Base-by-base conservation (phyloP, 257 asterid species). In the Lavandula angustifolia region DNA sequence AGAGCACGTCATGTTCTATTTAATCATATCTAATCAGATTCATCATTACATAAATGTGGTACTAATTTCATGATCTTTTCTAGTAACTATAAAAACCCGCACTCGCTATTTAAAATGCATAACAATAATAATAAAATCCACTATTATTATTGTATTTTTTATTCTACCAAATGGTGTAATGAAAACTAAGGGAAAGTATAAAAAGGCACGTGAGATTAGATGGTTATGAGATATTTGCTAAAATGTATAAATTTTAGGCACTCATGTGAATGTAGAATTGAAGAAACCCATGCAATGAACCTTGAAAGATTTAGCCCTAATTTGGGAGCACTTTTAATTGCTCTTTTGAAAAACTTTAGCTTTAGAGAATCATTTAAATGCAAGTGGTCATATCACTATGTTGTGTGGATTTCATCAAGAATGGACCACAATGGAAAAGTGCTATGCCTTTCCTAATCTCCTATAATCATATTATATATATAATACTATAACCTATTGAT, bases 281-380 rank as follows among this genome's bases (percentile, higher is more conserved):
- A 62, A 55, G 66, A 60, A 62, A 72, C 56, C 16, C 31, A 69
- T 68, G 67, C 73, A 68, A 17, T 62, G 73, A 76, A 72, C 74
- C 64, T 72, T 53, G 40, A 60, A 52, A 54, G 33, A 52, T 63
- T 68, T 67, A 56, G 53, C 74, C 61, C 71, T 46, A 63, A 63
- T 17, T 74, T 67, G 12, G 50, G 27, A 17, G 33, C 56, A 17
- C 69, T 50, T 62, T 38, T 62, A 3, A 63, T 70, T 62, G 70
- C 35, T 62, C 65, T 35, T 54, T 63, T 64, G 57, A 54, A 55
- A 38, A 47, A 7, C 32, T 74, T 49, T 37, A 9, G 42, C 67
- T 64, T 64, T 64, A 8, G 31, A 66, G 73, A 64, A 66, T 65
- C 64, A 41, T 33, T 59, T 22, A 32, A 51, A n/a, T 49, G 18